phyloP scores from a whole-genome alignment of 768 basidiomycete genomes.

The Mycena capillaripes region DNA sequence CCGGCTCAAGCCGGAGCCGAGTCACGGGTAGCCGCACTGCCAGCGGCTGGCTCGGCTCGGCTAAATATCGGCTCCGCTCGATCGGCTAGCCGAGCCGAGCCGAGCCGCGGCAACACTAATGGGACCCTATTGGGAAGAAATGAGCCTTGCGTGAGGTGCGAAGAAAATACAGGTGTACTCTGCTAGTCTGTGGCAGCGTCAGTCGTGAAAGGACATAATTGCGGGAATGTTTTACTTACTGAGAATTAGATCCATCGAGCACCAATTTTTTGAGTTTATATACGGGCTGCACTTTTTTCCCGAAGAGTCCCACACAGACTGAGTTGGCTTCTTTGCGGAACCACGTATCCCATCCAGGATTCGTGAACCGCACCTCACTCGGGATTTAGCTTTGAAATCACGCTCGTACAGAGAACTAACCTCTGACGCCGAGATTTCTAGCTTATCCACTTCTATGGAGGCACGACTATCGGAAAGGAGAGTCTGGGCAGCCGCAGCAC shows the following conservation, averaged over 20 bases:
- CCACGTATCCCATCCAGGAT: conserved; percentile 4
- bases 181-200: background rate
- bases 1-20: no score
- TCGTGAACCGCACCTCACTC: no score
- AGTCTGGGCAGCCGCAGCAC: background rate
- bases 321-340: background rate
- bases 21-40: no score
- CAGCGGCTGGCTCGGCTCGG: no score
- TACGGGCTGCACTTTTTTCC: background rate
- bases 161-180: background rate
- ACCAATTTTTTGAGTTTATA: background rate
- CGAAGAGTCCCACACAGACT: background rate
- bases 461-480: background rate
- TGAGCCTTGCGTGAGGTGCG: no score
- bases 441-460: background rate
- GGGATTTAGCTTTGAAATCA: no score
- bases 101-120: no score
- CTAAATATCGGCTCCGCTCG: no score
- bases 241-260: background rate
- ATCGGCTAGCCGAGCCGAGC: no score
- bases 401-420: background rate
- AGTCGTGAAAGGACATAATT: background rate
- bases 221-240: background rate
- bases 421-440: background rate
- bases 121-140: no score